Conservation (phyloP, 2,329 filamentous ascomycete species). For the Diaporthe nobilis region DNA sequence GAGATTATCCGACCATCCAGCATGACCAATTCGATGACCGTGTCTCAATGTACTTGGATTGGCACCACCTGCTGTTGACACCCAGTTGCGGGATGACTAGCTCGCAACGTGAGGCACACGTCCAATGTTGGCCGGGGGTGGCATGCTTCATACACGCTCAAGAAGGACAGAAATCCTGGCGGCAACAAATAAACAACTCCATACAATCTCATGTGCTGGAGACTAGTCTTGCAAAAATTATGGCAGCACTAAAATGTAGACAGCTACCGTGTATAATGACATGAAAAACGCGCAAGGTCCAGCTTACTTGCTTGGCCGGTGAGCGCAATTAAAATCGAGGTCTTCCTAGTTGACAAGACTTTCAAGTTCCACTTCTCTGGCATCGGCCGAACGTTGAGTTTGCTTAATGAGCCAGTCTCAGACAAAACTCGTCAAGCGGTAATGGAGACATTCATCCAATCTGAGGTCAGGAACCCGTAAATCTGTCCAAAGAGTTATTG, state of each 20-base stretch:
- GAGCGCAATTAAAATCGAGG: conserved; percentile 10
- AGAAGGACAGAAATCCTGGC: not conserved
- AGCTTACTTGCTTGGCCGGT: not conserved
- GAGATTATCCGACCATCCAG: not conserved
- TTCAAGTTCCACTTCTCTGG: conserved; percentile 30
- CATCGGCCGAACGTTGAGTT: conserved; percentile 34
- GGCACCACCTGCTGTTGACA: not conserved
- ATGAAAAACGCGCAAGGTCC: conserved; percentile 7
- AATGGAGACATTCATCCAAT: conserved; percentile 28
- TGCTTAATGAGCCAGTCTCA: conserved; percentile 32
- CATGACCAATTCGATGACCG: not conserved
- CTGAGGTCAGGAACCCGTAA: conserved; percentile 12
- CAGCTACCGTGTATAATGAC: not conserved
- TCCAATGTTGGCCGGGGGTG: not conserved
- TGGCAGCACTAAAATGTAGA: not conserved
- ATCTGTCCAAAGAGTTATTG: not conserved
- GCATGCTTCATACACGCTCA: conserved; percentile 30
- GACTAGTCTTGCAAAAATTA: conserved; percentile 9
- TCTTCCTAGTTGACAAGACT: conserved; percentile 15
- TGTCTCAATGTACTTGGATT: not conserved
- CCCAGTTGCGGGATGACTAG: not conserved
- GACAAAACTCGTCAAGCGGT: conserved; percentile 21
- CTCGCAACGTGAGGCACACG: not conserved
- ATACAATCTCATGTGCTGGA: conserved; percentile 18
- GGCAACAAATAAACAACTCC: not conserved